Percentiles rank a stretch among this genome's conserved stretches.
Conservation (phyloP, 2,329 filamentous ascomycete species). For the Akanthomyces muscarius region DNA sequence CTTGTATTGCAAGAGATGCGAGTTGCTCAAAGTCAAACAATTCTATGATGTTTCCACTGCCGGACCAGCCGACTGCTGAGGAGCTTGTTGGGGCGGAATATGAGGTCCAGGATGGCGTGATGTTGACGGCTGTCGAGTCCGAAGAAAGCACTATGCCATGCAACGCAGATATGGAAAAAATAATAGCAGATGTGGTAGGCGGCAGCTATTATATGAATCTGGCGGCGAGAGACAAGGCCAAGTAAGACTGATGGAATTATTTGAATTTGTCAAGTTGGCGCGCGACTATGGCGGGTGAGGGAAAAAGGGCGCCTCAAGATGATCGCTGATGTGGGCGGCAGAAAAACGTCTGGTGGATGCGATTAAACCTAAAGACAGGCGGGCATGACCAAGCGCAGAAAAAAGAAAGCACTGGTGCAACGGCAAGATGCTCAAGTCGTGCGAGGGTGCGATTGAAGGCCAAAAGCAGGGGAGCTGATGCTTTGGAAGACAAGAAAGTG, state of each 20-base stretch:
- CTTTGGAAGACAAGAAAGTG: not conserved
- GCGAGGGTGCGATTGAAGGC: not conserved
- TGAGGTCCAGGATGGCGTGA: not conserved
- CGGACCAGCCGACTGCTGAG: conserved; percentile 11
- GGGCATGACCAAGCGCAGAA: not conserved
- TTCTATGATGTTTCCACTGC: not conserved
- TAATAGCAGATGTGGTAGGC: not conserved
- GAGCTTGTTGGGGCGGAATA: not conserved
- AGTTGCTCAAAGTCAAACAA: not conserved
- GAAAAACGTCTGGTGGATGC: conserved; percentile 10
- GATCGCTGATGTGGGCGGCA: conserved; percentile 8
- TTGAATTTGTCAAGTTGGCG: conserved; percentile 7
- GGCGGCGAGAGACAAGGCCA: not conserved
- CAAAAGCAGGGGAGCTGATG: not conserved
- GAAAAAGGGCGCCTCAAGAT: conserved; percentile 13
- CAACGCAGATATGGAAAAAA: not conserved
- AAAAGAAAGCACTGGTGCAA: not conserved
- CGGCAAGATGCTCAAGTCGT: not conserved
- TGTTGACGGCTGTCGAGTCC: not conserved
- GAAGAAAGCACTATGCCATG: not conserved
- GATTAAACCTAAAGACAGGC: conserved; percentile 4
- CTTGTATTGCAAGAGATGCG: not conserved
- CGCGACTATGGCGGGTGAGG: conserved; percentile 17
- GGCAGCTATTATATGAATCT: not conserved
- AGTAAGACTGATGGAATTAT: not conserved